phyloP scores from a whole-genome alignment of 2,329 filamentous ascomycete genomes.

The Verticillium tricorpus region DNA sequence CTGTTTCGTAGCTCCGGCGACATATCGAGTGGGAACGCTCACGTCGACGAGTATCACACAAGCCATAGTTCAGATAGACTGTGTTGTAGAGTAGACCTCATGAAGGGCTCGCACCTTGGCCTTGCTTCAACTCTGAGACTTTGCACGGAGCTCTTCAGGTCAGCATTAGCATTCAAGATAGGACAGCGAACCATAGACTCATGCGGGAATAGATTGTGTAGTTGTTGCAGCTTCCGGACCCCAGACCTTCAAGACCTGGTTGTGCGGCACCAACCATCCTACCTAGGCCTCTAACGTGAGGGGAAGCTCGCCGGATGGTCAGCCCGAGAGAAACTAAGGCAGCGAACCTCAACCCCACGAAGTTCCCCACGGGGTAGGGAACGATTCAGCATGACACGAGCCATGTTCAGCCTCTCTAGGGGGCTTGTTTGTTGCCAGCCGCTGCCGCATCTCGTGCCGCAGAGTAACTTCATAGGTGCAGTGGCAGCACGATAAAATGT shows the following conservation, averaged over 20 bases:
- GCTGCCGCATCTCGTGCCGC: no score
- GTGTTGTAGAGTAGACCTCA: no score
- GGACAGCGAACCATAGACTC: no score
- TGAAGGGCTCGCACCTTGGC: no score
- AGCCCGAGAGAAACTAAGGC: not conserved
- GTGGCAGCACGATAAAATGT: not conserved
- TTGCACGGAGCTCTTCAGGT: no score
- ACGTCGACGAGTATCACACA: no score
- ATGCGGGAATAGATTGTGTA: no score
- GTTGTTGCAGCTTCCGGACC: not conserved
- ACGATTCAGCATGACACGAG: not conserved
- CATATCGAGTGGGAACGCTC: no score
- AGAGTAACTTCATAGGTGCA: not conserved
- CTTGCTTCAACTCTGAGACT: no score
- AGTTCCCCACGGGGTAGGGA: not conserved
- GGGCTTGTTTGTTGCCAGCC: not conserved
- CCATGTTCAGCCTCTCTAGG: not conserved
- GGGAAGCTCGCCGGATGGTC: not conserved
- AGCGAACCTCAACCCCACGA: not conserved
- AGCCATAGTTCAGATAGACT: no score
- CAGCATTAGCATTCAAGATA: no score
- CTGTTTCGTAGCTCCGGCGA: no score
- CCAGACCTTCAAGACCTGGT: not conserved
- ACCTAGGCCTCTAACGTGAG: not conserved
- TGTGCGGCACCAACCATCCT: not conserved